Evolutionary conservation across 2,329 filamentous ascomycete species (phyloP).

Genomic region (Cladorrhinum sp.): DNA sequence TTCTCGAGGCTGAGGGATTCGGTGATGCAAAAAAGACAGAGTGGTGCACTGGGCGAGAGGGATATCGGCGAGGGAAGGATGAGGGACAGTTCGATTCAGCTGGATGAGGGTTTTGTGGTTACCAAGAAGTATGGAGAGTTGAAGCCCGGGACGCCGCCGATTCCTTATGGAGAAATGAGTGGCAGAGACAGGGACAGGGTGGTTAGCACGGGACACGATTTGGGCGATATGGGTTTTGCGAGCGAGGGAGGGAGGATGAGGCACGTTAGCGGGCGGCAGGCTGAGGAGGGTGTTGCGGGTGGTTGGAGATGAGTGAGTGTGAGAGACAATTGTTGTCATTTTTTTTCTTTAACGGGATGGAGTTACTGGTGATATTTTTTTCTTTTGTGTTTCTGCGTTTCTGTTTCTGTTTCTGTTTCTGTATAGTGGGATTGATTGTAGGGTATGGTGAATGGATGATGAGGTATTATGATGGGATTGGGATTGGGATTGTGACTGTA

Average conservation of each 20-base stretch:
- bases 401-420: too few relatives aligned
- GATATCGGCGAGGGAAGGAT: constrained; percentile 35
- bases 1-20: constrained; percentile 29
- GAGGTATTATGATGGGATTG: too few relatives aligned
- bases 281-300: not conserved
- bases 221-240: constrained; percentile 26
- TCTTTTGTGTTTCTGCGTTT: too few relatives aligned
- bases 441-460: too few relatives aligned
- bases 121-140: constrained; percentile 60
- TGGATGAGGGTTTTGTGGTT: constrained; percentile 45
- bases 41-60: constrained; percentile 31
- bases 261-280: not conserved
- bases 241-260: not conserved
- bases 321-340: too few relatives aligned
- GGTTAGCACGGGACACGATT: constrained; percentile 55
- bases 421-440: too few relatives aligned
- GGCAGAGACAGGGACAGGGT: constrained; percentile 52
- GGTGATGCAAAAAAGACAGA: constrained; percentile 39
- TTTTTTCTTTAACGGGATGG: too few relatives aligned
- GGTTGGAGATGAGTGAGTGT: not conserved
- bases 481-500: too few relatives aligned
- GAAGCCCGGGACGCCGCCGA: constrained; percentile 50
- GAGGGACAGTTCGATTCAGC: constrained; percentile 48
- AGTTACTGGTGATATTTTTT: too few relatives aligned
- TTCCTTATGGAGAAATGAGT: constrained; percentile 42